Evolutionary conservation across 371 early-diverging fungal species (phyloP), one percentile per base, ranked within the genome.

Genomic region (Rhizopus sp.): DNA sequence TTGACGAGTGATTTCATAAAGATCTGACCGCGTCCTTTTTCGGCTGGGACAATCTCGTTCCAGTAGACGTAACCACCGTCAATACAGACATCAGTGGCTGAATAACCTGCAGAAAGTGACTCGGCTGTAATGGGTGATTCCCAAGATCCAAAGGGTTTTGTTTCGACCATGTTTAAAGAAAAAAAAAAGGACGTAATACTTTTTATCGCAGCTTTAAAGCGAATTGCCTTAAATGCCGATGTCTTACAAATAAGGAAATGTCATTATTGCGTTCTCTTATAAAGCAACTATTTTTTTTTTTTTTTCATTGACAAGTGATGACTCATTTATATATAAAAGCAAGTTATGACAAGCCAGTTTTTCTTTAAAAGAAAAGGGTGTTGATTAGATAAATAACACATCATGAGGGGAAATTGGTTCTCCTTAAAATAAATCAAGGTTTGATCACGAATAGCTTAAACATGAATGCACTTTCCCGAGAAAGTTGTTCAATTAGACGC

Each of bases 11-110:
- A 42, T 31, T 64, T 63, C 29, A 50, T 47, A 30, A 76, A 76
- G n/a, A 79, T 70, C 50, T 72, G 74, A 31, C 69, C 75, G 12
- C 77, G 72, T 7, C 80, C 80, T 31, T 69, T 49, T 60, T 76
- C 77, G 7, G 62, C 58, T n/a, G 77, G 54, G 12, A 76, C 58
- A 2, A 68, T 32, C 40, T 70, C 50, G 37, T 47, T 51, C 80
- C 80, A 76, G 30, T 70, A 79, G 1, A 76, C 65, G 12, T 48
- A 57, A 29, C 55, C 50, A 4, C 57, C 44, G 47, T 79, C 79
- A 7, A 70, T 50, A 1, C 58, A 55, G 9, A 69, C 52, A 50
- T 79, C 73, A 10, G 59, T 41, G 4, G 68, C 73, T 17, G 51
- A 9, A 17, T 59, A 31, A 10, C 66, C 71, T 7, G 60, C 39